Evolutionary conservation across 805 yeast species (phyloP), one percentile per base, ranked within the genome.

Genomic region (Pichia ethanolica): DNA sequence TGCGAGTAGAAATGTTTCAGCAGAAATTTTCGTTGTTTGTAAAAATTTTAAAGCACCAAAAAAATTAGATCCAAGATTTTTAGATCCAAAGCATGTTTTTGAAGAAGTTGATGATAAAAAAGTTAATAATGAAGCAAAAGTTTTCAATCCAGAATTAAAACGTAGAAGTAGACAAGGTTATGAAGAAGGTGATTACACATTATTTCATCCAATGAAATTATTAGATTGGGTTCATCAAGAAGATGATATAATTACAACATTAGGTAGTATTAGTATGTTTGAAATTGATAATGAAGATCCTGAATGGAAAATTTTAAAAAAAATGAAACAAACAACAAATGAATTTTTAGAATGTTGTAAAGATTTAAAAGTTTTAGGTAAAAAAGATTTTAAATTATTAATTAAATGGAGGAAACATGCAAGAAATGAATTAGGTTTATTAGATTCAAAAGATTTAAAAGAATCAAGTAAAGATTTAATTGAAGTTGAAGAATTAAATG

Each of bases 11-110:
- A 89, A 89, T 68, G 99, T 93, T 35, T 91, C 98, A 64, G 99
- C 99, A 3, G 99, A 93, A 74, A 93, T 93, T 62, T 93, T 93
- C 64, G 99, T 93, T 43, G 97, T 90, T 36, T 93, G 99, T 70
- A 83, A 83, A 66, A 95, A 95, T 11, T 93, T 86, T 73, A 91
- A 90, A 67, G 97, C 98, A 12, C 99, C 99, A 44, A 88, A 90
- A 66, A 89, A 86, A 65, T 68, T 93, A 54, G 99, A 93, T 69
- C 97, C 97, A 44, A 79, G 95, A 61, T 73, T 93, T 49, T 72
- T 93, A 53, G 99, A 93, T 65, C 87, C 98, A 13, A 86, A 79
- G 62, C 89, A 86, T 63, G 98, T 93, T 25, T 93, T 93, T 62
- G 98, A 91, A 69, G 99, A 93, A 66, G 70, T 93, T 50, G 82